Evolutionary conservation across 208 protist genomes (phyloP).

Genomic region (Leishmania amazonensis): DNA sequence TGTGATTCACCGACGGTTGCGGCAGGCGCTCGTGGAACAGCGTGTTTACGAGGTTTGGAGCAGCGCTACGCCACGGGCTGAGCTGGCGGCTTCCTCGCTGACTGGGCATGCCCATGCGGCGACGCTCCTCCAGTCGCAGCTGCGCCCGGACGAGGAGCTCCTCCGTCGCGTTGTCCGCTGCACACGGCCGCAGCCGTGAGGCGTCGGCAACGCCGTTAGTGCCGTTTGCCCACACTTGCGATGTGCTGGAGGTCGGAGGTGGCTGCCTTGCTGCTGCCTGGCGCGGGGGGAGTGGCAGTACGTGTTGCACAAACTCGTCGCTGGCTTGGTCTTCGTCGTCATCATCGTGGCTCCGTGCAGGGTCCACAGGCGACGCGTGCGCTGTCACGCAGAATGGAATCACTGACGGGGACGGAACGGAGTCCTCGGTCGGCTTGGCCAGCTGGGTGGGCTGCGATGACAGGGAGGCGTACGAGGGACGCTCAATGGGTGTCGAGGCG

Average conservation of each 20-base stretch:
- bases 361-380: not conserved
- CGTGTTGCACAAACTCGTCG: conserved; percentile 34
- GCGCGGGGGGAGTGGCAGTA: conserved; percentile 18
- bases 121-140: conserved; percentile 47
- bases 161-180: conserved; percentile 24
- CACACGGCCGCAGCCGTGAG: not conserved
- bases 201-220: not conserved
- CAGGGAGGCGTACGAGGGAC: not conserved
- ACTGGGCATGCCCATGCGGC: conserved; percentile 13
- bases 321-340: conserved; percentile 15
- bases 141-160: conserved; percentile 50
- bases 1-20: not conserved
- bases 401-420: not conserved
- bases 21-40: conserved; percentile 8
- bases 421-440: not conserved
- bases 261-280: not conserved
- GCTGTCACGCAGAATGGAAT: not conserved
- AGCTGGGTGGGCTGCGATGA: not conserved
- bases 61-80: conserved; percentile 13
- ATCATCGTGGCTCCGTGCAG: not conserved
- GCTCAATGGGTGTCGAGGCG: not conserved
- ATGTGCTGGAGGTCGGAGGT: not conserved
- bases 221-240: conserved; percentile 11
- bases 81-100: conserved; percentile 15
- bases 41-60: not conserved